Evolutionary conservation across 2,329 filamentous ascomycete species (phyloP).

Genomic region (Calonectria pauciramosa): DNA sequence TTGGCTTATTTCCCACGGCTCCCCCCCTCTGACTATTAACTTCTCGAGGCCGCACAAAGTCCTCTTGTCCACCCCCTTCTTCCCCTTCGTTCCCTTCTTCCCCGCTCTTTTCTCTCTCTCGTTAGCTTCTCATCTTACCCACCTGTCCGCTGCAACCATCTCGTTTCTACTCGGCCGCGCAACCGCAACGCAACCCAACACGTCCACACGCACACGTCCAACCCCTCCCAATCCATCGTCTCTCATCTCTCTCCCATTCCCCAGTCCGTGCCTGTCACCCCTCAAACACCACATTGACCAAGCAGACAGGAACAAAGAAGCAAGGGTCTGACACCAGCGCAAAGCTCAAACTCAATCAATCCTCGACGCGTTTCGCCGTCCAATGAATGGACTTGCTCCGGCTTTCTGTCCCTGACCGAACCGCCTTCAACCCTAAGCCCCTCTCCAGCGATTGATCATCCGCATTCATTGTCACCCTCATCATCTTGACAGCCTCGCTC

Average conservation of each 20-base stretch:
- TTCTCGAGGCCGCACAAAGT: neutral
- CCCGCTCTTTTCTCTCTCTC: conserved; percentile 1
- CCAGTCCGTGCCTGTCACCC: neutral
- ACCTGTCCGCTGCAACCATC: conserved; percentile 5
- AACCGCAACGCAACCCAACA: conserved; percentile 18
- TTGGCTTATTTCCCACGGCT: neutral
- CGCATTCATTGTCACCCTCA: conserved; percentile 8
- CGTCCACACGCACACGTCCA: neutral
- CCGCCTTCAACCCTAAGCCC: conserved; percentile 13
- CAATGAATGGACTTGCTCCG: conserved; percentile 15
- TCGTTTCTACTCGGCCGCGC: conserved; percentile 17
- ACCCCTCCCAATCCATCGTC: neutral
- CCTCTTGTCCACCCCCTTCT: neutral
- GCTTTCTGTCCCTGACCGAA: conserved; percentile 15
- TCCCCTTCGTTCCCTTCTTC: conserved; percentile 11
- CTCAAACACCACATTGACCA: conserved; percentile 8
- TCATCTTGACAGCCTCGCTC: conserved; percentile 2
- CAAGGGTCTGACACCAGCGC: conserved; percentile 19
- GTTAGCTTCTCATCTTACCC: conserved; percentile 5
- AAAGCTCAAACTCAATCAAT: conserved; percentile 23
- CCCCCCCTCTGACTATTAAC: neutral
- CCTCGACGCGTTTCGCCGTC: conserved; percentile 12
- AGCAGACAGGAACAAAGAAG: neutral
- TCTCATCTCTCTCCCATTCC: neutral
- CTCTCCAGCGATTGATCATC: neutral